Conservation (phyloP, 2,329 filamentous ascomycete species). For the Phaeosphaeriaceae sp. region DNA sequence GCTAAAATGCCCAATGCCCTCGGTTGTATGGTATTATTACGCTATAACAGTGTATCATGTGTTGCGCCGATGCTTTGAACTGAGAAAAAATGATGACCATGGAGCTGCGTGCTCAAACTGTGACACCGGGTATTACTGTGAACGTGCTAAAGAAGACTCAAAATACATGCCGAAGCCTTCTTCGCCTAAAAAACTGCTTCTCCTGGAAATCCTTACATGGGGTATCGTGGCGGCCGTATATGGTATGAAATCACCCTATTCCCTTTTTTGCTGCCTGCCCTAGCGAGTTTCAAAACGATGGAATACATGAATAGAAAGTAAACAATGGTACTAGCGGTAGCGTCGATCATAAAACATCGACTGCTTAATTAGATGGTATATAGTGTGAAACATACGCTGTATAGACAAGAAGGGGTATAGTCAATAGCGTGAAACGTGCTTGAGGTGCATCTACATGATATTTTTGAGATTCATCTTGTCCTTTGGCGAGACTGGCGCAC, state of each 20-base stretch:
- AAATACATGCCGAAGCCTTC: background rate
- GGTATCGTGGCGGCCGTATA: constrained; percentile 22
- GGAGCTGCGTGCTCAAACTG: background rate
- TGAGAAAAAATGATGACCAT: too few relatives aligned
- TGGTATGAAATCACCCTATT: constrained; percentile 6
- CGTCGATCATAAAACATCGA: constrained; percentile 14
- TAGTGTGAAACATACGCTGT: constrained; percentile 14
- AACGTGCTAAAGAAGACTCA: background rate
- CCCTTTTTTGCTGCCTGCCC: constrained; percentile 14
- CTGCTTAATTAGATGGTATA: constrained; percentile 22
- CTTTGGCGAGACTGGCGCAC: constrained; percentile 43
- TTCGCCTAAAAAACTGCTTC: background rate
- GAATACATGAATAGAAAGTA: constrained; percentile 7
- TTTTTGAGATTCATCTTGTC: constrained; percentile 43
- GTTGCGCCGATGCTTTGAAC: too few relatives aligned
- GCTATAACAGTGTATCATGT: constrained; percentile 1
- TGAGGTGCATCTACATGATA: constrained; percentile 38
- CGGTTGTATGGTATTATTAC: constrained; percentile 8
- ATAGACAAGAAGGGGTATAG: constrained; percentile 31
- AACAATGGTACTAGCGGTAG: constrained; percentile 15
- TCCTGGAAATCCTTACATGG: constrained; percentile 16
- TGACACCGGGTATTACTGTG: constrained; percentile 2
- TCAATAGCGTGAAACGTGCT: constrained; percentile 27
- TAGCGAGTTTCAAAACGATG: constrained; percentile 8
- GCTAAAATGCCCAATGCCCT: background rate